Evolutionary conservation across 495 filamentous ascomycete genomes (phyloP).

Genomic region (Xylaria sp.): DNA sequence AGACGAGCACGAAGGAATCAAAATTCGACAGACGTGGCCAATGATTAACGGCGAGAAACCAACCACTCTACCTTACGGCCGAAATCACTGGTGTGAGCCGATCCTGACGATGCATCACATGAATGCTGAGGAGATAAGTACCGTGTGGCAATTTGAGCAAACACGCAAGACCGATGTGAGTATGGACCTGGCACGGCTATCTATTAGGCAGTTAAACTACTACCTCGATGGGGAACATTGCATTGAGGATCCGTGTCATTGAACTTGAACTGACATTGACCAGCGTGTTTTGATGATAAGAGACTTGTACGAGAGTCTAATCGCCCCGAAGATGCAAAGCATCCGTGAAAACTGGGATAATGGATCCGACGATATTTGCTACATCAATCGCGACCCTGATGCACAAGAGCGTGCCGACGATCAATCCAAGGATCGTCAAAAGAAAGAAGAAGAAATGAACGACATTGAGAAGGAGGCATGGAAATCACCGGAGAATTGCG

Average conservation of each 20-base stretch:
- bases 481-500: slow-evolving; percentile 48
- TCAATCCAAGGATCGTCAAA: slow-evolving; percentile 34
- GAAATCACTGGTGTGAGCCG: slow-evolving; percentile 62
- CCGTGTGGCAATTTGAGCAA: slow-evolving; percentile 46
- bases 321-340: slow-evolving; percentile 42
- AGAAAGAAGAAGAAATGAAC: slow-evolving; percentile 45
- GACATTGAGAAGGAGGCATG: slow-evolving; percentile 46
- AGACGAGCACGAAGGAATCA: slow-evolving; percentile 46
- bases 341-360: slow-evolving; percentile 54
- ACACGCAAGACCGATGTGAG: slow-evolving; percentile 46
- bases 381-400: slow-evolving; percentile 42
- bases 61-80: slow-evolving; percentile 49
- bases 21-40: slow-evolving; percentile 54
- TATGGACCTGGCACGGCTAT: slow-evolving; percentile 5
- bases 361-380: slow-evolving; percentile 48
- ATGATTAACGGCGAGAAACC: slow-evolving; percentile 61
- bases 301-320: slow-evolving; percentile 51
- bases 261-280: slow-evolving; percentile 2
- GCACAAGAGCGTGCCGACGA: slow-evolving; percentile 34
- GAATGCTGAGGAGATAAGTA: slow-evolving; percentile 44
- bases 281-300: slow-evolving; percentile 45
- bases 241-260: neutral
- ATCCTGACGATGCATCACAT: slow-evolving; percentile 64
- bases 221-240: neutral
- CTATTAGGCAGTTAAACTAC: neutral